Conservation (phyloP, 2,329 filamentous ascomycete genomes). For the Phialophora verrucosa region DNA sequence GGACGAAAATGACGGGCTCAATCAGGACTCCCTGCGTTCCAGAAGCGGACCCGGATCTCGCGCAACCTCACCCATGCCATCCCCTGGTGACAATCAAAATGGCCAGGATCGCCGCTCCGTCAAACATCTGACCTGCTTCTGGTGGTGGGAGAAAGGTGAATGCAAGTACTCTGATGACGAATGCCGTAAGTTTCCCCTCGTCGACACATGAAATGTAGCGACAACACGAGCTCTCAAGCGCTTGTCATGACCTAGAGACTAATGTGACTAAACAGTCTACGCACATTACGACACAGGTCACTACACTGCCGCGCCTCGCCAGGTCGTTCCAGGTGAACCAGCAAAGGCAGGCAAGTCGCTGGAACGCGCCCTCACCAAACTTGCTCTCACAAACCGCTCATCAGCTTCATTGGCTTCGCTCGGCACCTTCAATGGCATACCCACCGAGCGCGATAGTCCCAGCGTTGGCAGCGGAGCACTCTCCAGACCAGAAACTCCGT, state of each 20-base stretch:
- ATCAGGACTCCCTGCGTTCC: conserved; percentile 7
- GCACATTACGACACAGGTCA: conserved; percentile 42
- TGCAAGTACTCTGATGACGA: conserved; percentile 40
- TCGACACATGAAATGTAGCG: neutral
- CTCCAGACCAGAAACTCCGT: conserved; percentile 21
- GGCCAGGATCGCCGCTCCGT: conserved; percentile 34
- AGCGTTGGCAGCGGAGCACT: conserved; percentile 6
- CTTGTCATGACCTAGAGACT: neutral
- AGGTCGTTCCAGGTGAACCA: conserved; percentile 33
- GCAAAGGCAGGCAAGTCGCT: conserved; percentile 39
- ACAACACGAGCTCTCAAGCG: neutral
- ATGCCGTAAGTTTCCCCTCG: conserved; percentile 31
- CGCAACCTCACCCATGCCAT: conserved; percentile 17
- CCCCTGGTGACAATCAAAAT: neutral
- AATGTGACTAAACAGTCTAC: conserved; percentile 32
- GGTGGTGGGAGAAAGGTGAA: conserved; percentile 40
- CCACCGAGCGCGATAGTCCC: conserved; percentile 1
- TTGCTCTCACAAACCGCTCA: conserved; percentile 29
- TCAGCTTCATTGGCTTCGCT: conserved; percentile 24
- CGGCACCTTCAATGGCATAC: neutral
- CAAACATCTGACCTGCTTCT: conserved; percentile 45
- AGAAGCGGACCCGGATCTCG: conserved; percentile 18
- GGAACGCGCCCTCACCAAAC: conserved; percentile 31
- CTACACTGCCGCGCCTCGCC: conserved; percentile 31
- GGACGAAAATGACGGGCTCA: neutral